phyloP scores from a whole-genome alignment of 2,329 filamentous ascomycete species.

The Colletotrichum graminicola region DNA sequence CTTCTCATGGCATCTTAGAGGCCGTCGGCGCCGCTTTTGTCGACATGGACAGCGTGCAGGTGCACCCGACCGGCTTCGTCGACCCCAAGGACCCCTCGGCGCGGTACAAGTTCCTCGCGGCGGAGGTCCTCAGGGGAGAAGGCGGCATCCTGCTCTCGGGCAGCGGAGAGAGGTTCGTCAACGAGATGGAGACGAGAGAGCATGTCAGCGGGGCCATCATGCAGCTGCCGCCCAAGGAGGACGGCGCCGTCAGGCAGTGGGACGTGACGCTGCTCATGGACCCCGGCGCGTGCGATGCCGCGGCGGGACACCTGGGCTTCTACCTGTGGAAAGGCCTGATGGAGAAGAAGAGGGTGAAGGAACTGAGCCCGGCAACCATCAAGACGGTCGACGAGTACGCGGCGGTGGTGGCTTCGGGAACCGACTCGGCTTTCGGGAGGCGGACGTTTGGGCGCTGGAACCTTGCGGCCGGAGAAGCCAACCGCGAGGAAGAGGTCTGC shows the following conservation, averaged over 20 bases:
- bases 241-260: slow-evolving; percentile 63
- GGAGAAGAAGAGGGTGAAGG: slow-evolving; percentile 65
- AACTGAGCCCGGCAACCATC: slow-evolving; percentile 58
- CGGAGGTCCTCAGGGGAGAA: slow-evolving; percentile 72
- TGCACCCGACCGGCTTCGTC: slow-evolving; percentile 75
- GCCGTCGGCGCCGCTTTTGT: slow-evolving; percentile 57
- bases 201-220: slow-evolving; percentile 67
- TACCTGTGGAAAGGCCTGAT: slow-evolving; percentile 73
- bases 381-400: slow-evolving; percentile 64
- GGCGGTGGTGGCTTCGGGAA: slow-evolving; percentile 54
- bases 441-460: slow-evolving; percentile 68
- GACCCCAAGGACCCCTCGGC: slow-evolving; percentile 61
- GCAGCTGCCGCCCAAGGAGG: slow-evolving; percentile 48
- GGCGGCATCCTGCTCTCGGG: slow-evolving; percentile 67
- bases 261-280: slow-evolving; percentile 70
- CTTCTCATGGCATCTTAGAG: slow-evolving; percentile 61
- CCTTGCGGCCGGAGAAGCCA: slow-evolving; percentile 57
- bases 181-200: slow-evolving; percentile 72
- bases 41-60: slow-evolving; percentile 70
- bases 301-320: slow-evolving; percentile 70
- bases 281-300: slow-evolving; percentile 65
- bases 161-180: slow-evolving; percentile 67
- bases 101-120: slow-evolving; percentile 71
- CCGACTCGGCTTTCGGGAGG: slow-evolving; percentile 61
- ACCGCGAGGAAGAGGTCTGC: slow-evolving; percentile 65